Percentiles rank a stretch among this genome's conserved stretches.
Evolutionary conservation across 345 rosid genomes (phyloP).

Genomic region (Lepidium aucheri): DNA sequence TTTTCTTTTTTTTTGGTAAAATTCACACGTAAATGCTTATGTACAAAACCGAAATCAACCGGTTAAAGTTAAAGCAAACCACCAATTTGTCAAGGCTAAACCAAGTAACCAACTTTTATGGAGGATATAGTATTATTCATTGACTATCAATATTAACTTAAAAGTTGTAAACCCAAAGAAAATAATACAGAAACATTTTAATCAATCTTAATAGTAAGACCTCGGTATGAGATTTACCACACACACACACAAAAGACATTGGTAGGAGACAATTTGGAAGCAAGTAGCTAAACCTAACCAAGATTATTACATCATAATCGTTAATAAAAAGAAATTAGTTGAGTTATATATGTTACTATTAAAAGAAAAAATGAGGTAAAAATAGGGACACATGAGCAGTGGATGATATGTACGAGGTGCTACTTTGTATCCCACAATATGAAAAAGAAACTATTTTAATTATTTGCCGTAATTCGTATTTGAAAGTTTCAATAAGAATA

Average conservation of each 20-base stretch:
- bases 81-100: too few relatives aligned
- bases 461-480: constrained; percentile 8
- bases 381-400: neutral
- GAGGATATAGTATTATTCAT: too few relatives aligned
- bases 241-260: neutral
- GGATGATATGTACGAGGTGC: constrained; percentile 7
- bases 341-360: neutral
- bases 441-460: neutral
- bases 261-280: neutral
- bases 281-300: neutral
- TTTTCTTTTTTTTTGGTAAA: too few relatives aligned
- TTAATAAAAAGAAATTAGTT: too few relatives aligned
- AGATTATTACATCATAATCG: neutral
- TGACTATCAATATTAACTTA: too few relatives aligned
- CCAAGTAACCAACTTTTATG: too few relatives aligned
- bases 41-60: too few relatives aligned
- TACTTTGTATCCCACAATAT: constrained; percentile 11
- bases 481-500: constrained; percentile 17
- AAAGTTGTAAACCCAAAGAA: too few relatives aligned
- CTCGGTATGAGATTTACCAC: too few relatives aligned
- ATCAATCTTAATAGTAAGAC: neutral
- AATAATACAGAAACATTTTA: neutral
- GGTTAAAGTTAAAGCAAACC: too few relatives aligned
- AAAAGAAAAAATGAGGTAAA: neutral
- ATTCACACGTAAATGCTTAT: too few relatives aligned